Conservation (phyloP, 345 rosid genomes). For the Hibiscus syriacus region DNA sequence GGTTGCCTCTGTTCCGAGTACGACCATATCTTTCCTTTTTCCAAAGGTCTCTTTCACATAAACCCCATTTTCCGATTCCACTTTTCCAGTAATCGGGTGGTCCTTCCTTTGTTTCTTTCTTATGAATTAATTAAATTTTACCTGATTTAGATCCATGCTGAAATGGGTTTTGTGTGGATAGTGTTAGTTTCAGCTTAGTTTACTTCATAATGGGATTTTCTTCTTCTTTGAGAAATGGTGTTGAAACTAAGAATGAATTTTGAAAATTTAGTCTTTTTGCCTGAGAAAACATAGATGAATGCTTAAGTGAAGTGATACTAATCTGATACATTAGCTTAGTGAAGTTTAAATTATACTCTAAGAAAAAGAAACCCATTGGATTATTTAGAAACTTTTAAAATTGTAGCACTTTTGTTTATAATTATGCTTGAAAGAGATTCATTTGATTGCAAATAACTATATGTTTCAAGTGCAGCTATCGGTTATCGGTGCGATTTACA, state of each 20-base stretch:
- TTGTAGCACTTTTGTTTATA: not conserved
- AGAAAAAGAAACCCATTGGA: too few species aligned
- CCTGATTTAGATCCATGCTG: not conserved
- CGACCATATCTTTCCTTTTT: conserved; percentile 84
- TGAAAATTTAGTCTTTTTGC: not conserved
- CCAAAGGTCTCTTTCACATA: conserved; percentile 49
- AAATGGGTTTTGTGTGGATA: not conserved
- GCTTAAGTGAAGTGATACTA: not conserved
- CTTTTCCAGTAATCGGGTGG: not conserved
- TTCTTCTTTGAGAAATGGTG: not conserved
- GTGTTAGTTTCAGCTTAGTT: not conserved
- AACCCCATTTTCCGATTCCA: not conserved
- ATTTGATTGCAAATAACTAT: not conserved
- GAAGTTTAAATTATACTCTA: not conserved
- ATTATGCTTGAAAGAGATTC: not conserved
- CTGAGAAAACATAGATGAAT: not conserved
- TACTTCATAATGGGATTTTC: not conserved
- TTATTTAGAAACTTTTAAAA: too few species aligned
- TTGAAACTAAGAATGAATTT: not conserved
- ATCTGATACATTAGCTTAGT: not conserved
- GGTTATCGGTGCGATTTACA: not conserved
- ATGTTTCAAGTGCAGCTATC: not conserved
- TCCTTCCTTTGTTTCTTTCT: not conserved
- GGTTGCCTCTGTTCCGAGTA: conserved; percentile 96
- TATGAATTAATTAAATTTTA: too few species aligned